Conservation (phyloP, 2,329 filamentous ascomycete species). For the Trichophyton mentagrophytes region DNA sequence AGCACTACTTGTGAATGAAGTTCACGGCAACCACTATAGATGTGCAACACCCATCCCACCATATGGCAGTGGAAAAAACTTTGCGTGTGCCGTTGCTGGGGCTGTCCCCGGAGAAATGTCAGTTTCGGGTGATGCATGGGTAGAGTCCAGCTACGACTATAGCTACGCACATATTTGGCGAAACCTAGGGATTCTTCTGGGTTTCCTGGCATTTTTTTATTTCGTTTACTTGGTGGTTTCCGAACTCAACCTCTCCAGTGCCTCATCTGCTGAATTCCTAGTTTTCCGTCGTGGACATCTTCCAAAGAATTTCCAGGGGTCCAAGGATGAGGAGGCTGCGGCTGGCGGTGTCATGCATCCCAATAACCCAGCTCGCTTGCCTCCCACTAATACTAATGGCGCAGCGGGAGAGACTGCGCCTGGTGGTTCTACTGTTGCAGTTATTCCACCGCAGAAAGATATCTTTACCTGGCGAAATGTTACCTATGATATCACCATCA, state of each 20-base stretch:
- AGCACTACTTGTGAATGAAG: constrained; percentile 44
- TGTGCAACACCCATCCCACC: constrained; percentile 40
- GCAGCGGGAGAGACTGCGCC: constrained; percentile 8
- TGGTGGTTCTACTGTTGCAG: constrained; percentile 12
- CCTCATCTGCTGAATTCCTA: constrained; percentile 54
- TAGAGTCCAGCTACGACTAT: constrained; percentile 45
- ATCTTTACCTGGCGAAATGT: constrained; percentile 44
- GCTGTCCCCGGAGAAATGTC: constrained; percentile 41
- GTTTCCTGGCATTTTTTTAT: constrained; percentile 53
- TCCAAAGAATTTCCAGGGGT: constrained; percentile 20
- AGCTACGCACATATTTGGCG: constrained; percentile 48
- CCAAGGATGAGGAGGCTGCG: constrained; percentile 9
- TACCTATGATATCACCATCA: constrained; percentile 42
- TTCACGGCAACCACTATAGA: constrained; percentile 44
- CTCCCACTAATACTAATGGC: background rate
- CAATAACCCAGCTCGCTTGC: background rate
- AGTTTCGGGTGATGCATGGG: constrained; percentile 51
- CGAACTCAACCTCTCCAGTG: constrained; percentile 52
- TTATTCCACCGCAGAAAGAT: constrained; percentile 25
- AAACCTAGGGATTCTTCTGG: constrained; percentile 56
- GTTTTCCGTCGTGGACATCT: constrained; percentile 50
- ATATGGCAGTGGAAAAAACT: constrained; percentile 37
- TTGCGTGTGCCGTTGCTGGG: constrained; percentile 43
- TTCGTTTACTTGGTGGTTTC: constrained; percentile 49
- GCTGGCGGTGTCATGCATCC: background rate